Percentiles rank a stretch among this genome's conserved stretches.
Evolutionary conservation across 805 yeast species (phyloP).

Genomic region (Kazachstania bromeliacearum): DNA sequence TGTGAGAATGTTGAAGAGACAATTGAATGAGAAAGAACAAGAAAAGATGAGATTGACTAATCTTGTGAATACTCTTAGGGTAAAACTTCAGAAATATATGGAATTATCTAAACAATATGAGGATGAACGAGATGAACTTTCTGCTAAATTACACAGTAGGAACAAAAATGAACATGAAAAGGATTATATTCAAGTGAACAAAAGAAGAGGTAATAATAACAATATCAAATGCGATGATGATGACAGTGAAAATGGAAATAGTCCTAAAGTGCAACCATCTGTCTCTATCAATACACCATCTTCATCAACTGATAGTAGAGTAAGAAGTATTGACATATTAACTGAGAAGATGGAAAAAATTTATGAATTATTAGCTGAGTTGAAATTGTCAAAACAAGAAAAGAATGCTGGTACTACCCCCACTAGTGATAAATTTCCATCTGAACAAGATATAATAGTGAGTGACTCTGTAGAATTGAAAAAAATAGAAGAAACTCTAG

Average conservation of each 20-base stretch:
- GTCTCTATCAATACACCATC: neutral
- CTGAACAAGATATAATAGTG: constrained; percentile 29
- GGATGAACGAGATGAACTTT: constrained; percentile 2
- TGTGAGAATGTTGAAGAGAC: constrained; percentile 28
- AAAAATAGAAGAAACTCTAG: constrained; percentile 28
- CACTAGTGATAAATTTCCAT: constrained; percentile 7
- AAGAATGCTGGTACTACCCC: neutral
- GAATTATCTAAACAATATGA: constrained; percentile 15
- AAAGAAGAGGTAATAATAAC: constrained; percentile 10
- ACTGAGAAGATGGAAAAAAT: constrained; percentile 1
- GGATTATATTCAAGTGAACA: constrained; percentile 18
- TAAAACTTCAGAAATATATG: constrained; percentile 31
- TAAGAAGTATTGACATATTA: neutral
- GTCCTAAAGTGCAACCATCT: neutral
- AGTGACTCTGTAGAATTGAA: constrained; percentile 30
- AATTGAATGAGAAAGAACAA: constrained; percentile 23
- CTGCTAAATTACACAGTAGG: neutral
- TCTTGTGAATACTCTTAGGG: constrained; percentile 27
- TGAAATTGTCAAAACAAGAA: neutral
- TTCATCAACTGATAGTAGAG: neutral
- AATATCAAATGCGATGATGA: neutral
- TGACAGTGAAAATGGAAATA: neutral
- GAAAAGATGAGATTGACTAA: constrained; percentile 21
- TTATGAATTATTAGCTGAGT: neutral
- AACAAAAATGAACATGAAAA: constrained; percentile 1